phyloP scores from a whole-genome alignment of 805 yeast genomes.

The Candida oleophila region DNA sequence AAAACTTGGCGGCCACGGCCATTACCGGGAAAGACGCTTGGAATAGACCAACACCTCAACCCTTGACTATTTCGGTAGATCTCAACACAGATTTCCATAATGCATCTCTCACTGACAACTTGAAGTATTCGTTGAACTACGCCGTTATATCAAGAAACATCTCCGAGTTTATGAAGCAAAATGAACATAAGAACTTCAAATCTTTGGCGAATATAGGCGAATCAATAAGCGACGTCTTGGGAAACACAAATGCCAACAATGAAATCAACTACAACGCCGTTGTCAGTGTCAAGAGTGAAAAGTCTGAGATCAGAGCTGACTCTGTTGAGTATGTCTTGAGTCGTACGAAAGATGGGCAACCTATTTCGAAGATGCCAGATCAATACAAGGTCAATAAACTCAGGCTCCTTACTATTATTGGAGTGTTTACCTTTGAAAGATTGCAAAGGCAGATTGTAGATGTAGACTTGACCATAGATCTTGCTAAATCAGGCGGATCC shows the following conservation, averaged over 20 bases:
- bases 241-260: conserved; percentile 44
- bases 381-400: conserved; percentile 47
- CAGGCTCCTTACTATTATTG: conserved; percentile 73
- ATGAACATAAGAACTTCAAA: conserved; percentile 39
- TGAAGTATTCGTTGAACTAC: conserved; percentile 81
- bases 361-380: conserved; percentile 14
- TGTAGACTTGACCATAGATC: conserved; percentile 42
- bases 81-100: conserved; percentile 65
- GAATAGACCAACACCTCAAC: conserved; percentile 67
- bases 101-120: conserved; percentile 81
- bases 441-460: conserved; percentile 78
- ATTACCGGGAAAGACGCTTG: conserved; percentile 74
- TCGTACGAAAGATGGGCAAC: conserved; percentile 23
- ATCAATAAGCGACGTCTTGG: conserved; percentile 43
- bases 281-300: conserved; percentile 43
- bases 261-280: conserved; percentile 27
- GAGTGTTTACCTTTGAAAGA: conserved; percentile 90
- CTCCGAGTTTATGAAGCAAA: conserved; percentile 46
- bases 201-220: conserved; percentile 49
- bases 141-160: conserved; percentile 76
- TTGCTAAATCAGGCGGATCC: conserved; percentile 17
- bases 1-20: conserved; percentile 59
- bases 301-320: conserved; percentile 60
- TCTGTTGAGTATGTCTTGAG: conserved; percentile 41
- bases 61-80: conserved; percentile 56